These are phyloP conservation scores for Lentinula novae-zelandiae DNA, from an alignment of 1,284 basidiomycete genomes.

Conservation along the genomic window DNA sequence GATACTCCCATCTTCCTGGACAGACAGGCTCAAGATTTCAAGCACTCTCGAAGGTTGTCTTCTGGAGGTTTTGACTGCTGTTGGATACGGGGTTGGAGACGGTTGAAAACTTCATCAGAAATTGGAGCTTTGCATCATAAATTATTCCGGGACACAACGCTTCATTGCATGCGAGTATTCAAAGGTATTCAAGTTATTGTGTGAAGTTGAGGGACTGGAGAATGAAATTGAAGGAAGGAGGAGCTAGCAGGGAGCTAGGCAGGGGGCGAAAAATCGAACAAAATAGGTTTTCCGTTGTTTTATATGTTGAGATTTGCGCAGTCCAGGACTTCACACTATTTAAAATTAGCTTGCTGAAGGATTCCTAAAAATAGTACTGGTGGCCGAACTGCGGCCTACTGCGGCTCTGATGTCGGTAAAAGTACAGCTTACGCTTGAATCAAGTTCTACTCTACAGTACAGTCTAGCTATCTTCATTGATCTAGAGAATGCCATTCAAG, in stretches of 20 bases:
- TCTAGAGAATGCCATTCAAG: conserved; percentile 11
- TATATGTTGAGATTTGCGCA: background rate
- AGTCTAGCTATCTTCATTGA: background rate
- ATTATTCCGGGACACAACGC: background rate
- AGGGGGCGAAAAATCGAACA: background rate
- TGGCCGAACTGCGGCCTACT: too few relatives aligned
- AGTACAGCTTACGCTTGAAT: background rate
- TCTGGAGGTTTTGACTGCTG: too few relatives aligned
- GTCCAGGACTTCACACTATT: background rate
- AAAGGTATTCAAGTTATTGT: background rate
- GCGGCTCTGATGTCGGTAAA: background rate
- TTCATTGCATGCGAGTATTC: too few relatives aligned
- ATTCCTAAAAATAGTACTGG: background rate
- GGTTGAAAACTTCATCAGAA: background rate
- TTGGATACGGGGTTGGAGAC: too few relatives aligned
- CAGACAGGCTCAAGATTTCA: too few relatives aligned
- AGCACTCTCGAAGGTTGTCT: too few relatives aligned
- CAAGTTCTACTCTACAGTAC: background rate
- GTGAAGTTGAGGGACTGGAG: background rate
- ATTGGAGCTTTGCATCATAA: background rate
- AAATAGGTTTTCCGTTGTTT: background rate
- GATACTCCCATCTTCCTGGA: too few relatives aligned
- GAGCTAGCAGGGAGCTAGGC: too few relatives aligned
- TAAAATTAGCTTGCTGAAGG: too few relatives aligned
- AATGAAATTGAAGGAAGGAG: too few relatives aligned